Conservation (phyloP, 192 early-diverging fungal genomes). For the Entophlyctis helioformis region DNA sequence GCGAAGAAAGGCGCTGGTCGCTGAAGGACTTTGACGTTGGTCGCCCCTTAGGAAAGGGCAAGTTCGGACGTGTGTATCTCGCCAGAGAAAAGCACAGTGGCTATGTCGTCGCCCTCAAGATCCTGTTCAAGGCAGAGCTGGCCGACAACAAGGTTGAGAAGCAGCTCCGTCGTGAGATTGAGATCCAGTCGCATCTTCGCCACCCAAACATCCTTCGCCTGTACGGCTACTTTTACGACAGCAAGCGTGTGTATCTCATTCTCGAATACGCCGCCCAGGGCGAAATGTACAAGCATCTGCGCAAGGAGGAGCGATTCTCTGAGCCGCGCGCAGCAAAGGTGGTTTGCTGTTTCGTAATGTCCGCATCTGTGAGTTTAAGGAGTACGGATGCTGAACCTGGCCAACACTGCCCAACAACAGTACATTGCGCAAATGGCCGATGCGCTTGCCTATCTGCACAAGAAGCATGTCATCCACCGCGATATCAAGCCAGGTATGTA, state of each 20-base stretch:
- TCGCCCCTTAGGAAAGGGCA: slow-evolving; percentile 78
- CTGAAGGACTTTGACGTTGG: slow-evolving; percentile 87
- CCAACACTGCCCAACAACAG: slow-evolving; percentile 19
- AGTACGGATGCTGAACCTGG: too few species aligned
- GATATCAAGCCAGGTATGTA: slow-evolving; percentile 78
- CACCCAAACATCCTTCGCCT: slow-evolving; percentile 91
- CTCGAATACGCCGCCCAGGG: slow-evolving; percentile 92
- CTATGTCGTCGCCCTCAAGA: slow-evolving; percentile 86
- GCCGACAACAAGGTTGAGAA: slow-evolving; percentile 63
- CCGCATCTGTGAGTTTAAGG: too few species aligned
- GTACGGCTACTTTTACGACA: slow-evolving; percentile 92
- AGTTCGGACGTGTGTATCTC: slow-evolving; percentile 90
- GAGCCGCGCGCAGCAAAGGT: slow-evolving; percentile 68
- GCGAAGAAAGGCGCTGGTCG: slow-evolving; percentile 30
- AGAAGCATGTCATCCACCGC: slow-evolving; percentile 85
- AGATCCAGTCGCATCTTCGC: slow-evolving; percentile 86
- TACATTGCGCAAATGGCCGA: slow-evolving; percentile 83
- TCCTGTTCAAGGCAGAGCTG: slow-evolving; percentile 77
- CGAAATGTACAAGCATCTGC: slow-evolving; percentile 80
- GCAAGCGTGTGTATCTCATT: slow-evolving; percentile 82
- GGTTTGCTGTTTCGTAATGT: too few species aligned
- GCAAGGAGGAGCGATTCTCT: slow-evolving; percentile 53
- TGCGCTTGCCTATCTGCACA: slow-evolving; percentile 77
- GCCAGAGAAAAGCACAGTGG: slow-evolving; percentile 77
- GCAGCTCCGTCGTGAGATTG: slow-evolving; percentile 88